Percentiles rank a stretch among this genome's conserved stretches.
Evolutionary conservation across 306 rosid genomes (phyloP).

Genomic region (Gastrolobium villosum): DNA sequence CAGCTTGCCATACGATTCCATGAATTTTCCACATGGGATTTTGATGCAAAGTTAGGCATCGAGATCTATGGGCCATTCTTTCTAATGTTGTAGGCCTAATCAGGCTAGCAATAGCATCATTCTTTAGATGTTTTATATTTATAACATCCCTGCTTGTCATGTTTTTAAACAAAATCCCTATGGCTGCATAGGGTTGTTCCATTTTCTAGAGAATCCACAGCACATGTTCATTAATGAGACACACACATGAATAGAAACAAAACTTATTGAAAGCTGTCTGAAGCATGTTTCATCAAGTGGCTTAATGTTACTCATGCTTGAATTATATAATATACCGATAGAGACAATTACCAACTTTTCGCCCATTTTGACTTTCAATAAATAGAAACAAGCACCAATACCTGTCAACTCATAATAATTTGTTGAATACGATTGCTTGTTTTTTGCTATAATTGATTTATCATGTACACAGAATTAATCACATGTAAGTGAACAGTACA

Average conservation of each 20-base stretch:
- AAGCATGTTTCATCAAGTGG: conserved; percentile 16
- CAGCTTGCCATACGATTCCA: conserved; percentile 44
- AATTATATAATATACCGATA: background rate
- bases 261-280: conserved; percentile 20
- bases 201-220: conserved; percentile 8
- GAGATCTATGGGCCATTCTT: conserved; percentile 31
- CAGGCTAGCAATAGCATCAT: background rate
- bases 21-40: conserved; percentile 45
- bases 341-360: background rate
- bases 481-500: background rate
- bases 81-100: conserved; percentile 28
- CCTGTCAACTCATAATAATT: background rate
- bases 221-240: conserved; percentile 25
- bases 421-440: background rate
- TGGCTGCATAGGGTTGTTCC: background rate
- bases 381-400: background rate
- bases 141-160: background rate
- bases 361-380: background rate
- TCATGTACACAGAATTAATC: background rate
- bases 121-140: conserved; percentile 11
- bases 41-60: conserved; percentile 40
- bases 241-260: background rate
- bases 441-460: background rate
- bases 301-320: background rate
- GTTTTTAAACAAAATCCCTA: background rate